Evolutionary conservation across 2,329 filamentous ascomycete genomes (phyloP), one percentile per base, ranked within the genome.

Genomic region (Colletotrichum eleusines): DNA sequence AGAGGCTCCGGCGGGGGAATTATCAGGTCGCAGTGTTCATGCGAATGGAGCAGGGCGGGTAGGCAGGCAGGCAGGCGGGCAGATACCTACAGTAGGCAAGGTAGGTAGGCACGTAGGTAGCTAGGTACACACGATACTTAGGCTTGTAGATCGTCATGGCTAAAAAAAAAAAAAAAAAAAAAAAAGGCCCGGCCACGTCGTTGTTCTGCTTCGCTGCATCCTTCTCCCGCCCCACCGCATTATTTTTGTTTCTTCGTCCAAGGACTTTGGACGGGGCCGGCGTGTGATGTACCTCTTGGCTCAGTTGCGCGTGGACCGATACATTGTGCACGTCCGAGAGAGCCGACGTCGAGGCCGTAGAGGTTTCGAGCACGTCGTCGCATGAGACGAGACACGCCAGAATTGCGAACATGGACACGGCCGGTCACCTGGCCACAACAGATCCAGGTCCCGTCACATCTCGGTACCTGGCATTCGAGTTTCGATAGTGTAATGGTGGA

Each of bases 281-380:
- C 55, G 69, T 71, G 60, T 60, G 64, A 71, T 63, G 64, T 69
- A 50, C 57, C 57, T 46, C 68, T 67, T 67, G 63, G 68, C 67
- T 42, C 50, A 44, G 38, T 54, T 48, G 28, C 35, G 20, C 38
- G 18, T 26, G 51, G 44, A 16, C 23, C 58, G 64, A 46, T 54
- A 59, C 53, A 54, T 48, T 66, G 31, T 20, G 42, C 26, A 51
- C 58, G 69, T 71, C 53, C 42, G 58, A 69, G 59, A 64, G 51
- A 71, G 64, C 46, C 64, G 35, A 42, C 65, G 53, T 31, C 53
- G 64, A 63, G 64, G 65, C 64, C 65, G 58, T 59, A 63, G 53
- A 71, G 69, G 65, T 63, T 68, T 71, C 59, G 69, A 63, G 60
- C 60, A 51, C 18, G 23, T 23, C 35, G 20, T 33, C 35, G 46